Base-by-base conservation (phyloP, 352 stramenopile genomes). In the Globisporangium yorkense region DNA sequence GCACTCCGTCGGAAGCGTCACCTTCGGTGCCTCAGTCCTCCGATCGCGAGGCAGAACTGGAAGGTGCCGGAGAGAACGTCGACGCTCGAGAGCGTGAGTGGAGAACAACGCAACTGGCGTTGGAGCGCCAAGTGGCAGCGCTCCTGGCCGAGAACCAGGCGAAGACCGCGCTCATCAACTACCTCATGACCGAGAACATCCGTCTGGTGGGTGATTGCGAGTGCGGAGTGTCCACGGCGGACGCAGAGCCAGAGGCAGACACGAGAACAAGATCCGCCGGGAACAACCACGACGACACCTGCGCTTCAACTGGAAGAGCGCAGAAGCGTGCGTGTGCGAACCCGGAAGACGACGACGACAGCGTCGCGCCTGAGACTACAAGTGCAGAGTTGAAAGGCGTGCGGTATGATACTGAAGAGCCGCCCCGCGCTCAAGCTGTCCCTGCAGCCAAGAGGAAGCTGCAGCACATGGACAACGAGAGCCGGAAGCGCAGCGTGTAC, bases 361-460 rank as follows among this genome's bases (percentile, higher is more conserved):
- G 20, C 20, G 5, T 24, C 18, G 10, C 12, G 6, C 5, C 18
- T 8, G 41, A 47, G 16, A 12, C 41, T 15, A 47, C 15, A 3
- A 47, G 16, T 24, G 18, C 18, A 9, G 15, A 47, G 41, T 5
- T 20, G 20, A 47, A 21, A 16, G 3, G 4, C 4, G 4, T 13
- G 41, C 41, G 20, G 41, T 12, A 12, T 15, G 10, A 47, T 9
- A 3, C 41, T 24, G 5, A 16, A 5, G 41, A 4, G 35, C 8
- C 35, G 35, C 8, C 35, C 12, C 35, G 8, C 8, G 35, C 35
- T 41, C 35, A 41, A 27, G 48, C 16, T 18, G 40, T 57, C 49
- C 49, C 27, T 18, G 49, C n/a, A 63, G 57, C 33, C 57, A 49
- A 63, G 44, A 20, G 57, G 57, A 63, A 63, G 57, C 57, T 63